Conservation (phyloP, 1,139 yeast species). For the Saccharomyces pastorianus region DNA sequence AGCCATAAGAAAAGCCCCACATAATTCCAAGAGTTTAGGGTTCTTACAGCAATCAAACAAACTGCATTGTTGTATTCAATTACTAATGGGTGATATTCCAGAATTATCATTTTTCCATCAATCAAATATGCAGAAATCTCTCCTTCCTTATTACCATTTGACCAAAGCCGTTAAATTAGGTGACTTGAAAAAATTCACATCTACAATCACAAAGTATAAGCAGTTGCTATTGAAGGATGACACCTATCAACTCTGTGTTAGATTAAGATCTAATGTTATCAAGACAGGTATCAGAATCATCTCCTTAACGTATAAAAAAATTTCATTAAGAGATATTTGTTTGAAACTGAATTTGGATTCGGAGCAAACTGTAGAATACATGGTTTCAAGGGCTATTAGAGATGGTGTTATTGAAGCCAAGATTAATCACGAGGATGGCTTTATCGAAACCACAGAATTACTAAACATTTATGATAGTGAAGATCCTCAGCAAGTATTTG, state of each 20-base stretch:
- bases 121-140: conserved; percentile 46
- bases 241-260: conserved; percentile 72
- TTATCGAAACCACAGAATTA: conserved; percentile 82
- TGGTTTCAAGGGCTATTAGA: conserved; percentile 91
- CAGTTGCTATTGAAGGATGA: conserved; percentile 63
- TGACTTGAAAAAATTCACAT: conserved; percentile 73
- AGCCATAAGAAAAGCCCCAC: conserved; percentile 96
- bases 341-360: conserved; percentile 84
- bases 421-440: conserved; percentile 85
- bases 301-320: conserved; percentile 82
- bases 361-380: conserved; percentile 93
- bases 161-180: conserved; percentile 91
- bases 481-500: conserved; percentile 81
- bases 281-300: conserved; percentile 95
- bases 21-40: conserved; percentile 75
- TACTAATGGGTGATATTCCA: conserved; percentile 97
- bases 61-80: conserved; percentile 77
- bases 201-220: conserved; percentile 62
- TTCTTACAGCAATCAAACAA: conserved; percentile 87
- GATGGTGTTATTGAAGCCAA: conserved; percentile 97
- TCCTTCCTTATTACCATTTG: conserved; percentile 77
- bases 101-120: conserved; percentile 75
- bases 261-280: conserved; percentile 93
- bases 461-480: conserved; percentile 80
- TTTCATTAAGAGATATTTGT: conserved; percentile 85